These are phyloP conservation scores for Lanmaoa rubissima DNA, from an alignment of 768 basidiomycete genomes.

Conservation along the genomic window DNA sequence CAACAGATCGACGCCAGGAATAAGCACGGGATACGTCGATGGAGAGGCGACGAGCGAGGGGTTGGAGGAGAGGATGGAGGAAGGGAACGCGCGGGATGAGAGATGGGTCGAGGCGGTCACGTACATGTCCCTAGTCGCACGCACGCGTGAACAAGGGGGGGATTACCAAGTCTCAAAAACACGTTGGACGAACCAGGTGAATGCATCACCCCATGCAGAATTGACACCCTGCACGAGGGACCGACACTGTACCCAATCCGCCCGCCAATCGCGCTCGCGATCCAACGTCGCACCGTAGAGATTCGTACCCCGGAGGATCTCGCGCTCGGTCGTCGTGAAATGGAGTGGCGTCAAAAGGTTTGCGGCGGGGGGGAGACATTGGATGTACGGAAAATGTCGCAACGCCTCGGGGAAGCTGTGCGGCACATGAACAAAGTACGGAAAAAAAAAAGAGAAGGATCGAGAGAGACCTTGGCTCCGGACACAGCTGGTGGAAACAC, in stretches of 20 bases:
- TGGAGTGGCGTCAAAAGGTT: slow-evolving; percentile 71
- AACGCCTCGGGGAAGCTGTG: slow-evolving; percentile 9
- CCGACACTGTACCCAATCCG: slow-evolving; percentile 60
- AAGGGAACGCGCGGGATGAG: slow-evolving; percentile 90
- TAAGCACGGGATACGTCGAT: slow-evolving; percentile 68
- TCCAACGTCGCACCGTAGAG: slow-evolving; percentile 75
- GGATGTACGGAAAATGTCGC: slow-evolving; percentile 60
- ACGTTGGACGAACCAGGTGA: slow-evolving; percentile 64
- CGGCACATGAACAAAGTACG: slow-evolving; percentile 1
- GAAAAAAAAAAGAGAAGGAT: neutral
- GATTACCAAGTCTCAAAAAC: neutral
- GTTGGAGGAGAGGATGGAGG: slow-evolving; percentile 61
- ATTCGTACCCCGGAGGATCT: slow-evolving; percentile 74
- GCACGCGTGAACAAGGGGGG: slow-evolving; percentile 24
- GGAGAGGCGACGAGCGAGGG: slow-evolving; percentile 52
- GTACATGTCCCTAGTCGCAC: slow-evolving; percentile 61
- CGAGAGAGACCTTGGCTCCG: slow-evolving; percentile 33
- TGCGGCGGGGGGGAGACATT: slow-evolving; percentile 56
- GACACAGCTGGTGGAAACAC: slow-evolving; percentile 57
- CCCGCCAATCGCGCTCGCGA: slow-evolving; percentile 56
- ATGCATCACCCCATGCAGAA: slow-evolving; percentile 43
- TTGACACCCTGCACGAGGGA: slow-evolving; percentile 37
- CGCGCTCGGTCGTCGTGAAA: slow-evolving; percentile 62
- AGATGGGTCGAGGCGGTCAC: slow-evolving; percentile 71
- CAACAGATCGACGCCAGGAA: slow-evolving; percentile 84